Conservation (phyloP, 2,329 filamentous ascomycete species). For the Chaetomium globosum region DNA sequence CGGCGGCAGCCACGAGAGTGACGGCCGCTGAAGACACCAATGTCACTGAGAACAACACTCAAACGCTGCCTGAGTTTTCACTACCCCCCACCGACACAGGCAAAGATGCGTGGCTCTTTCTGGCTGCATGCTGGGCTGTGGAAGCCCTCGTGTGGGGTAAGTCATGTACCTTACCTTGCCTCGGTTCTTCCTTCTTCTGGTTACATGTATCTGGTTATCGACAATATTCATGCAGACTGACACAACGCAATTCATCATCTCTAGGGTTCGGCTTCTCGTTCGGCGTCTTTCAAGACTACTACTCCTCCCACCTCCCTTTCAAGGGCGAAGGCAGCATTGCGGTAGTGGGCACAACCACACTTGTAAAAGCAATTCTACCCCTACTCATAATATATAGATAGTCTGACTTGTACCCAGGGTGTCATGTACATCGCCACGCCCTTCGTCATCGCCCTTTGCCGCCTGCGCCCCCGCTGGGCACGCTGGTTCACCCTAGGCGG, state of each 20-base stretch:
- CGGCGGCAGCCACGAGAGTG: no score
- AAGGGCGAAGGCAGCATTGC: constrained; percentile 56
- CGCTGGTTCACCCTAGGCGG: constrained; percentile 51
- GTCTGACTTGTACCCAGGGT: neutral
- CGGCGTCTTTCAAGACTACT: constrained; percentile 72
- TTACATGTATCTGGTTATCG: no score
- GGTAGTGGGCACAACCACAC: constrained; percentile 65
- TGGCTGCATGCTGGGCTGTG: constrained; percentile 53
- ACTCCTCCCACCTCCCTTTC: constrained; percentile 62
- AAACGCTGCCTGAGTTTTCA: neutral
- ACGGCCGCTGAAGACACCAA: no score
- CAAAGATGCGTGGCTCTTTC: constrained; percentile 48
- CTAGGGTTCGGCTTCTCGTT: constrained; percentile 66
- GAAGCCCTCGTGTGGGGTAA: constrained; percentile 58
- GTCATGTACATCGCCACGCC: constrained; percentile 60
- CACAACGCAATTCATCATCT: constrained; percentile 37
- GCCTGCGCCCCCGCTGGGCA: constrained; percentile 46
- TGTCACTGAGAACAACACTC: no score
- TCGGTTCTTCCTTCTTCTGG: no score
- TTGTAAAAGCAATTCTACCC: constrained; percentile 43
- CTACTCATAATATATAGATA: no score
- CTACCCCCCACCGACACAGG: constrained; percentile 44
- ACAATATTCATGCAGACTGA: no score
- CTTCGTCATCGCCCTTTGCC: constrained; percentile 51
- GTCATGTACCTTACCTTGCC: neutral